Conservation (phyloP, 2,329 filamentous ascomycete species). For the Scedosporium apiospermum region DNA sequence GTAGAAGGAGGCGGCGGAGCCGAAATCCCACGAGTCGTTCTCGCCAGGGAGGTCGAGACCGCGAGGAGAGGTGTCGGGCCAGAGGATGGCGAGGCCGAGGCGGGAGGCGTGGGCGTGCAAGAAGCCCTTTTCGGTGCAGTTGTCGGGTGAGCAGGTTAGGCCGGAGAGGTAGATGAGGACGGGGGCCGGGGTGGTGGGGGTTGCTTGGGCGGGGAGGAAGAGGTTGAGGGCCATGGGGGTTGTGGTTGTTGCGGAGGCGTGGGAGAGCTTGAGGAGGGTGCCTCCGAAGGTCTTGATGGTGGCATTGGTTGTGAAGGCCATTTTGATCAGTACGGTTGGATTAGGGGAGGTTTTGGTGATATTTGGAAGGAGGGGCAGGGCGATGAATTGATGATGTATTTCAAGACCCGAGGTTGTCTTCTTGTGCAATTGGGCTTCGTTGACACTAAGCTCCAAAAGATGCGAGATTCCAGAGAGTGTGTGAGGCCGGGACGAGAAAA, state of each 20-base stretch:
- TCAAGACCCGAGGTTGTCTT: no score
- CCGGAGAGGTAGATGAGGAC: conserved; percentile 90
- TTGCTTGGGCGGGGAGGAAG: conserved; percentile 71
- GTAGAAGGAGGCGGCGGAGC: conserved; percentile 88
- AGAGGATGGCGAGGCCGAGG: conserved; percentile 83
- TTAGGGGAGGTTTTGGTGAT: background rate
- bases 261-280: conserved; percentile 87
- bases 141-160: conserved; percentile 88
- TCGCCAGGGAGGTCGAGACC: conserved; percentile 75
- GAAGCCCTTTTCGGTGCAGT: conserved; percentile 76
- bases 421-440: background rate
- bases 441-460: background rate
- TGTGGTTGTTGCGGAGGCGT: conserved; percentile 67
- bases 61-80: conserved; percentile 88
- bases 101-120: conserved; percentile 75
- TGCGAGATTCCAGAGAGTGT: no score
- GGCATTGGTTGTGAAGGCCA: conserved; percentile 83
- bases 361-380: background rate
- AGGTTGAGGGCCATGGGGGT: conserved; percentile 92
- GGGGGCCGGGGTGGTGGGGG: conserved; percentile 49
- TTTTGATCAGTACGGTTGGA: conserved; percentile 26
- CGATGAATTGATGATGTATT: no score
- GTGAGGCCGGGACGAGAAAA: no score
- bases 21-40: conserved; percentile 86
- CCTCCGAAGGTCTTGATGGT: conserved; percentile 89